phyloP scores from a whole-genome alignment of 495 filamentous ascomycete genomes.

The Penicillium canescens region DNA sequence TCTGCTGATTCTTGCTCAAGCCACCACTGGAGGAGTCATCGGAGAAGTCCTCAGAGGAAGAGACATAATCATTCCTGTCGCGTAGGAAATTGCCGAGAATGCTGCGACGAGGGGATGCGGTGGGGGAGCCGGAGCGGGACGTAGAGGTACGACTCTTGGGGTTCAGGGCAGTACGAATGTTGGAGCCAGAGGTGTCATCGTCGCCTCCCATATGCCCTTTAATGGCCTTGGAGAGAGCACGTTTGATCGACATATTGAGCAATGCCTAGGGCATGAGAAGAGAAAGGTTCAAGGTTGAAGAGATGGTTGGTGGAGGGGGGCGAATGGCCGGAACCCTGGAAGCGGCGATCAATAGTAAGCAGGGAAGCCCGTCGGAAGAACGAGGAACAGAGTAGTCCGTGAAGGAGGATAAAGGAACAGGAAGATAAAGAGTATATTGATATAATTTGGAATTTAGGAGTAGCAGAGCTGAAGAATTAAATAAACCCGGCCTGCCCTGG shows the following conservation, averaged over 20 bases:
- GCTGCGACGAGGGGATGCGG: conserved; percentile 39
- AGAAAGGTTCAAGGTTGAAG: neutral
- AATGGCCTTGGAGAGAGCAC: conserved; percentile 46
- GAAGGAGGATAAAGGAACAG: neutral
- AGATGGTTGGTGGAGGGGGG: conserved; percentile 1
- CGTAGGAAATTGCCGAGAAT: conserved; percentile 43
- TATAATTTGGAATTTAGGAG: too few relatives aligned
- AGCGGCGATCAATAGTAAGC: neutral
- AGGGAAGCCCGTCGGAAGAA: neutral
- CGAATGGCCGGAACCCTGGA: neutral
- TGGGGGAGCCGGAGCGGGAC: conserved; percentile 12
- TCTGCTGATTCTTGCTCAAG: conserved; percentile 56
- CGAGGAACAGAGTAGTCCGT: neutral
- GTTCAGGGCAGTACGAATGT: conserved; percentile 13
- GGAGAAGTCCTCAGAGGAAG: conserved; percentile 50
- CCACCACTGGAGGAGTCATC: conserved; percentile 39
- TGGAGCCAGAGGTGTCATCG: conserved; percentile 23
- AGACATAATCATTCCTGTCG: conserved; percentile 37
- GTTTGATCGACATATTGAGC: conserved; percentile 45
- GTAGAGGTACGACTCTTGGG: conserved; percentile 19
- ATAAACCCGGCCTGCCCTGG: neutral
- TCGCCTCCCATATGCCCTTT: conserved; percentile 16
- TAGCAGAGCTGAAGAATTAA: neutral
- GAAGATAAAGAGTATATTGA: too few relatives aligned
- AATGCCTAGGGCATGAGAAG: conserved; percentile 8